These are phyloP conservation scores for Chamaenerion angustifolium DNA, from an alignment of 345 rosid species.

Conservation along the genomic window DNA sequence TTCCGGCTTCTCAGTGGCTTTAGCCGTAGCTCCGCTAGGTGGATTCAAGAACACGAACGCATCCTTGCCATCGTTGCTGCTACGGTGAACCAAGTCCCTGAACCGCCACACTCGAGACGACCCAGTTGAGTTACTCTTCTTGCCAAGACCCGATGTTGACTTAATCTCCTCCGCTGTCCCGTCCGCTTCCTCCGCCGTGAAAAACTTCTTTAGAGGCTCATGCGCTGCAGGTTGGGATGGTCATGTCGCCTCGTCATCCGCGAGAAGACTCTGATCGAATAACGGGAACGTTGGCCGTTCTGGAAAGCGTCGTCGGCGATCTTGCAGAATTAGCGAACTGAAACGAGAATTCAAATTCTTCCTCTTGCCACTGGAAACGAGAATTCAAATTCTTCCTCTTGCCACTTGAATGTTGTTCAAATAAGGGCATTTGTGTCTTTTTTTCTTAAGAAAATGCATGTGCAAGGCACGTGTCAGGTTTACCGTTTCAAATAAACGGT, in stretches of 20 bases:
- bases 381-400: constrained; percentile 30
- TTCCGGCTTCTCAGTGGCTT: constrained; percentile 2
- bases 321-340: constrained; percentile 16
- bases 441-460: too few relatives aligned
- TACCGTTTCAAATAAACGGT: too few relatives aligned
- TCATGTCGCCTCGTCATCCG: constrained; percentile 7
- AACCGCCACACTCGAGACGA: too few relatives aligned
- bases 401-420: too few relatives aligned
- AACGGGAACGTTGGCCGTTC: constrained; percentile 37
- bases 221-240: background rate
- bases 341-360: constrained; percentile 35
- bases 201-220: constrained; percentile 26
- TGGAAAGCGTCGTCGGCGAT: constrained; percentile 25
- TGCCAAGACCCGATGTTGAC: too few relatives aligned
- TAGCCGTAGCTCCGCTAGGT: background rate
- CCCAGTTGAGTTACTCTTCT: too few relatives aligned
- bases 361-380: constrained; percentile 35
- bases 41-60: constrained; percentile 38
- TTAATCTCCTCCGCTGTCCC: constrained; percentile 20
- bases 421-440: too few relatives aligned
- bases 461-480: too few relatives aligned
- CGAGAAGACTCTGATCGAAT: constrained; percentile 21
- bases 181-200: constrained; percentile 8
- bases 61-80: constrained; percentile 48
- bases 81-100: too few relatives aligned